Base-by-base conservation (phyloP, 768 basidiomycete species). In the Albatrellus ellisii region DNA sequence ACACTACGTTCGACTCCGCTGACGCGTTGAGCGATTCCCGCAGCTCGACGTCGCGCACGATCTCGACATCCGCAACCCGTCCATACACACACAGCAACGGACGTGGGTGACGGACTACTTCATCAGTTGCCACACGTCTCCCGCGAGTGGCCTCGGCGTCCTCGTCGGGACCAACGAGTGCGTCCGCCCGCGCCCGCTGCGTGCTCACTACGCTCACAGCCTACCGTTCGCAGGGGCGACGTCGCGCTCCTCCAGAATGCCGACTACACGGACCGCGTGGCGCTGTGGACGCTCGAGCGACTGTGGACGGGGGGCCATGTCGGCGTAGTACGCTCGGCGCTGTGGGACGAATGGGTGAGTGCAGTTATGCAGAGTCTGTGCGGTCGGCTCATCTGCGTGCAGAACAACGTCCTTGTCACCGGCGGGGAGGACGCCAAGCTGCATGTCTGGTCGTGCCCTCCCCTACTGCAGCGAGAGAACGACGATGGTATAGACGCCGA, bases 71-170 rank as follows among this genome's bases (percentile, higher is more conserved):
- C 77, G 82, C 9, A 62, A 52, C 4, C 79, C 78, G 2, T 75
- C 78, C 1, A 56, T 79, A 8, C 79, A 82, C 48, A 66, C 60
- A 18, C 62, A 67, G 15, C 62, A 64, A 21, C 59, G 67, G 32
- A 75, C 74, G 41, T 86, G 83, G 83, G 72, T 79, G n/a, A 82
- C 82, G 1, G 81, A 87, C 53, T 85, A 86, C 59, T 59, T 84
- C 27, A 73, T 87, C 40, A 67, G 67, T 9, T 75, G 72, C 32
- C 66, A 70, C 37, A 46, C 46, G 4, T 47, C 53, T 25, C 59
- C 59, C 26, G 43, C 48, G 8, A 60, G 62, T 31, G 64, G 61
- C 15, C 58, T 81, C 7, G 66, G 66, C 24, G 57, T 84, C 4
- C 80, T 84, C 41, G 69, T 73, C 4, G 84, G 83, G 0, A 83